Base-by-base conservation (phyloP, 352 stramenopile genomes). In the Pythium folliculosum region DNA sequence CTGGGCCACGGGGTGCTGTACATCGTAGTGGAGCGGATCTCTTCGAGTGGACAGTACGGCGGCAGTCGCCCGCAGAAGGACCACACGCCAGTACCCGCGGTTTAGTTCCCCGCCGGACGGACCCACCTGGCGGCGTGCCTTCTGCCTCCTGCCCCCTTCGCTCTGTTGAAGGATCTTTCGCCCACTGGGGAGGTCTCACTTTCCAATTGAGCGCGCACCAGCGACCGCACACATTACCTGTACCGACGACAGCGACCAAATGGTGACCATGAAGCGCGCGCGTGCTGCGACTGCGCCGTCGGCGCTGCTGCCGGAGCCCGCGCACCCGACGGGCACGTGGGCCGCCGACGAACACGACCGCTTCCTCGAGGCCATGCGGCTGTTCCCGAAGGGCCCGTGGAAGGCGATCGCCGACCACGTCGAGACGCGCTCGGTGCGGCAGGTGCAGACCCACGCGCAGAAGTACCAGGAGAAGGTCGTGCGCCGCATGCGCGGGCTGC, bases 401-500 rank as follows among this genome's bases (percentile, higher is more conserved):
- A 89, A 89, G 62, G 71, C 78, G 9, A 89, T 92, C 25, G 84
- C 84, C 13, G 81, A 88, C 65, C 77, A 89, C 67, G 88, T 92
- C 60, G 77, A 67, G 35, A 92, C 84, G 44, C 81, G 84, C 10
- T 89, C 82, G 1, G 82, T 88, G 69, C 71, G 79, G 16, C 84
- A 92, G 52, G 81, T 89, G 67, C 84, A 92, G 62, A 90, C 81
- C 7, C 84, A 92, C 69, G 82, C 82, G n/a, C 84, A 92, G 30
- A 92, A 92, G 69, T 92, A 89, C 50, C 82, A 90, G 51, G 80
- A 92, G 60, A 92, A 92, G 51, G 75, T 92, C 27, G 82, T 79
- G 38, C 80, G 84, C 17, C 80, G 82, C 17, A 65, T 87, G 53
- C 82, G 82, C 22, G 82, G 82, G 8, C 71, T 91, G 17, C 80